Evolutionary conservation across 2,329 filamentous ascomycete genomes (phyloP), one percentile per base, ranked within the genome.

Genomic region (Colletotrichum sp.): DNA sequence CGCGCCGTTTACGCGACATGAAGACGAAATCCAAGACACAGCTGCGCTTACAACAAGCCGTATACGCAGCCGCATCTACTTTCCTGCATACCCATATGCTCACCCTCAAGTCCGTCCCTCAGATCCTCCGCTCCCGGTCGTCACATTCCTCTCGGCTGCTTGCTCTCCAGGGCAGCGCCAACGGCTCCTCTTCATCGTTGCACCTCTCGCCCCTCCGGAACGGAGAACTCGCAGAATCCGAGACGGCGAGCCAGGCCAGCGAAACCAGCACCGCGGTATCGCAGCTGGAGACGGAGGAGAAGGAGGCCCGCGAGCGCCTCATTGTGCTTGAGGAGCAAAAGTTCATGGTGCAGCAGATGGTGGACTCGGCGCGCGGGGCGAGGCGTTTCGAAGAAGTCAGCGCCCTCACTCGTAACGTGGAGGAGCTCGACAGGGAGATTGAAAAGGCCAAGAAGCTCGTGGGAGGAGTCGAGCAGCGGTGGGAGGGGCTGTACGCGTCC

Each of bases 71-170:
- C 79, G 95, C 96, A 2, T 95, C 93, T 68, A 90, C 91, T 65
- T 98, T 98, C 80, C 86, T 98, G 6, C 96, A 98, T 81, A 90
- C 95, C 6, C 95, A 98, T 81, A 98, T 98, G 95, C 89, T 98
- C 10, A 95, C 96, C 0, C 87, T 98, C 16, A 98, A 95, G 82
- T 91, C 92, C 32, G 87, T 96, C 0, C 94, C 94, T 0, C 91
- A 92, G 57, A 87, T 95, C 78, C 87, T 96, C 18, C 87, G 86
- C 68, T 85, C 86, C 9, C 84, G 85, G 4, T 86, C 86, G 57
- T 82, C 81, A 4, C 77, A 78, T 8, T 80, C 82, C 1, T 80
- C 80, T 2, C 79, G 79, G 48, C 77, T 78, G 57, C 83, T 83
- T 7, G 78, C 82, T 8, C 78, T 82, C 2, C 85, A 85, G 52